Conservation (phyloP, 192 early-diverging fungal genomes). For the Funneliformis geosporum region DNA sequence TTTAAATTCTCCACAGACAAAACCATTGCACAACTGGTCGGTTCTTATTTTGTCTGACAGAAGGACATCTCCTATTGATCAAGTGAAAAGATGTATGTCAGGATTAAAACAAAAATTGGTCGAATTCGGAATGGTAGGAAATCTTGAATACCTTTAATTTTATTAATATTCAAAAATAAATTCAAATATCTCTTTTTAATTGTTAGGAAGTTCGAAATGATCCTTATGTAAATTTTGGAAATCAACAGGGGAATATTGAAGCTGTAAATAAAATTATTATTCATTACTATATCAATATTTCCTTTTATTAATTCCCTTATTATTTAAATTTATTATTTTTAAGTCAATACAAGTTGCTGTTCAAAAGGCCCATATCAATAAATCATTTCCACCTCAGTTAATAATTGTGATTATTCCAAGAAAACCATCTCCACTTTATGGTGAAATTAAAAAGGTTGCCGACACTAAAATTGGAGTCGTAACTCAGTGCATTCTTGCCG, state of each 20-base stretch:
- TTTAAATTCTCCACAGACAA: background rate
- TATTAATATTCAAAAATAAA: background rate
- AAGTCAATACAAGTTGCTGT: background rate
- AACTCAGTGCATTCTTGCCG: slow-evolving; percentile 84
- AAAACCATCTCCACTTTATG: slow-evolving; percentile 75
- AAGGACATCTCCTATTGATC: background rate
- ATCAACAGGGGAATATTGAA: slow-evolving; percentile 8
- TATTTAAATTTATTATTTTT: background rate
- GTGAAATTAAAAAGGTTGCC: slow-evolving; percentile 76
- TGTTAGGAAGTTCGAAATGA: background rate
- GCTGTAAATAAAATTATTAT: background rate
- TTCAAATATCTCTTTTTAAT: background rate
- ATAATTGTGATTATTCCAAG: slow-evolving; percentile 81
- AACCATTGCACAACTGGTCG: slow-evolving; percentile 4
- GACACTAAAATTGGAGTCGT: slow-evolving; percentile 88
- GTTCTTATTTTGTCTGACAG: slow-evolving; percentile 2
- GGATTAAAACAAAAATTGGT: background rate
- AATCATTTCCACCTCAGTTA: slow-evolving; percentile 62
- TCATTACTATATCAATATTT: background rate
- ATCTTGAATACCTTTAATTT: background rate
- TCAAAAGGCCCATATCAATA: background rate
- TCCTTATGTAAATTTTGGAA: background rate
- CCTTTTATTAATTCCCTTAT: background rate
- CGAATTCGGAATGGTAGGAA: slow-evolving; percentile 17
- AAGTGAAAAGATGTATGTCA: background rate